Conservation (phyloP, 2,329 filamentous ascomycete genomes). For the Massarina eburnea region DNA sequence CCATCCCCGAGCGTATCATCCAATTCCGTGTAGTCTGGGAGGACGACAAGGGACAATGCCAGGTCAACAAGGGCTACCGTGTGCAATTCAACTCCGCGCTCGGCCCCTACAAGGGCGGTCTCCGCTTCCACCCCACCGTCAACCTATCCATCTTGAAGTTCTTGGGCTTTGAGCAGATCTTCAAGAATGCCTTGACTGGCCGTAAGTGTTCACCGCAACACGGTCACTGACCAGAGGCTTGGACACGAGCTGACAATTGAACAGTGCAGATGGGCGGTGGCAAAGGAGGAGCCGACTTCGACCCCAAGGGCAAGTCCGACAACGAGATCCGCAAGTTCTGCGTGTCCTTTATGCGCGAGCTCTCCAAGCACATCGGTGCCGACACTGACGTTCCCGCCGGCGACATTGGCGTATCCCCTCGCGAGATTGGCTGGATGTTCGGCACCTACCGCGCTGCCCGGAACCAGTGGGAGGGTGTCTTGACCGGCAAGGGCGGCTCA, state of each 20-base stretch:
- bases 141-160: slow-evolving; percentile 85
- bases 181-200: slow-evolving; percentile 98
- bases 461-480: slow-evolving; percentile 92
- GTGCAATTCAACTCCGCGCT: slow-evolving; percentile 99
- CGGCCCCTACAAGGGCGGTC: slow-evolving; percentile 96
- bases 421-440: slow-evolving; percentile 94
- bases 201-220: slow-evolving; percentile 56
- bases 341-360: slow-evolving; percentile 91
- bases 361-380: slow-evolving; percentile 90
- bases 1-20: slow-evolving; percentile 91
- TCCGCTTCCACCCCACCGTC: slow-evolving; percentile 90
- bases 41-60: slow-evolving; percentile 83
- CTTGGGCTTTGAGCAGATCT: slow-evolving; percentile 98
- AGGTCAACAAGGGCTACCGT: slow-evolving; percentile 93
- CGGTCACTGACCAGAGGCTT: background rate
- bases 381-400: slow-evolving; percentile 96
- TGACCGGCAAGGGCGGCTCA: slow-evolving; percentile 90
- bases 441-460: slow-evolving; percentile 86
- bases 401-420: slow-evolving; percentile 90
- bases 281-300: slow-evolving; percentile 97
- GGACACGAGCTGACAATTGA: slow-evolving; percentile 9
- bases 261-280: slow-evolving; percentile 91
- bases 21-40: slow-evolving; percentile 99
- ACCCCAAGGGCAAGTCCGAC: slow-evolving; percentile 98
- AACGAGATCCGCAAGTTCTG: slow-evolving; percentile 98